Evolutionary conservation across 805 yeast species (phyloP), one percentile per base, ranked within the genome.

Genomic region (Ogataea siamensis): DNA sequence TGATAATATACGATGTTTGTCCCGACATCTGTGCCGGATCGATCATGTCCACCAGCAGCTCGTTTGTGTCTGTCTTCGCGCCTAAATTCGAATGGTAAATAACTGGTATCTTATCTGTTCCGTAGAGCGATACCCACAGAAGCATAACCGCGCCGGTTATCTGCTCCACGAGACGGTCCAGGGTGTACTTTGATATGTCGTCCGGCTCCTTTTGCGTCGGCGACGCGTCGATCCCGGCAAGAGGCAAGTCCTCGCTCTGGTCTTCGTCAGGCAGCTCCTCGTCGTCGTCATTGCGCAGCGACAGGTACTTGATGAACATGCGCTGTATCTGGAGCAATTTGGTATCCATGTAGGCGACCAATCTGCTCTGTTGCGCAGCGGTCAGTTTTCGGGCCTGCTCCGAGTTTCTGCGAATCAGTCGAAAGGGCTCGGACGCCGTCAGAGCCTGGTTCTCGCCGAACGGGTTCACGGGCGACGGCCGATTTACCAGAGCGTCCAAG

Each of bases 1-100:
- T 69, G 16, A 86, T 63, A 12, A 83, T 58, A 48, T 81, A 83
- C 36, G 78, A 77, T 0, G 73, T 66, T 55, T 82, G 89, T 1
- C 85, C 86, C 51, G 74, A 75, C n/a, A 47, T 24, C 5, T 42
- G 42, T 16, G 43, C 27, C 12, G 53, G 46, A 11, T 50, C 45
- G 6, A 50, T 37, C n/a, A 29, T 28, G 5, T 32, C 40, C 10
- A 48, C 30, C 28, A 44, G 49, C n/a, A 42, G 27, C 21, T 34
- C 40, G 7, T 14, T n/a, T 7, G 25, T 16, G 11, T 25, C 39
- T 17, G 13, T 10, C 14, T 12, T 15, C 9, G 26, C 32, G 5
- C 25, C 32, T 25, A 45, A 17, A 28, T 59, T 55, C 3, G 41
- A 22, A 31, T 60, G 66, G 21, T 54, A 47, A 3, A 60, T 32